Evolutionary conservation across 2,329 filamentous ascomycete genomes (phyloP), one percentile per base, ranked within the genome.

Genomic region (Fusarium sambucinum): DNA sequence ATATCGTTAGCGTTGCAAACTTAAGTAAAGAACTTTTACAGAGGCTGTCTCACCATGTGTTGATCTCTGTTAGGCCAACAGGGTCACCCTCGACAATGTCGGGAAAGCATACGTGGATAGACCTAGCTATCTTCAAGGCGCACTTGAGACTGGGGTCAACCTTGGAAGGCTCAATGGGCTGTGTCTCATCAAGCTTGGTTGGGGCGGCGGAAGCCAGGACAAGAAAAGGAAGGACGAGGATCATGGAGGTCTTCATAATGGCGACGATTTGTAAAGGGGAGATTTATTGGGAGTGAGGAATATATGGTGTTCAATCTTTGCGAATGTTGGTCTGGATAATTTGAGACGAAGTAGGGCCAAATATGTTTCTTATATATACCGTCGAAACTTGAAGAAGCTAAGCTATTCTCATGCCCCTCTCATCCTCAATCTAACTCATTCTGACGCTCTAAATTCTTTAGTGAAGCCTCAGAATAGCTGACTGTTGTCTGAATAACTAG

Each of bases 181-280:
- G 50, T 13, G 42, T 33, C 37, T 51, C 17, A n/a, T 59, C 0
- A 0, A 59, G 0, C 11, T 51, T 21, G 10, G 47, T n/a, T 21
- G 54, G 54, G 2, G 55, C 46, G 5, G 42, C 57, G 41, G 55
- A 37, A 2, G 55, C 54, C 1, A 14, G 1, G 11, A 17, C 29
- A 12, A 59, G 9, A 12, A 23, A 19, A 0, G 54, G 55, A 6
- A 60, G 30, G 14, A 55, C 16, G 1, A 60, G 17, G 5, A 60
- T 25, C 23, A 60, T 1, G 10, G 42, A 60, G 17, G 23, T 19
- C 30, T 60, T 60, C 57, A 60, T 60, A 0, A 51, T 60, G 2
- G 23, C 21, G 19, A 13, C 21, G 17, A 9, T 25, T 50, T 16
- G 8, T 29, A 12, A 14, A 40, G 6, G 5, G 7, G 16, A 1